phyloP scores from a whole-genome alignment of 2,329 filamentous ascomycete genomes.

The Lachnellula hyalina region DNA sequence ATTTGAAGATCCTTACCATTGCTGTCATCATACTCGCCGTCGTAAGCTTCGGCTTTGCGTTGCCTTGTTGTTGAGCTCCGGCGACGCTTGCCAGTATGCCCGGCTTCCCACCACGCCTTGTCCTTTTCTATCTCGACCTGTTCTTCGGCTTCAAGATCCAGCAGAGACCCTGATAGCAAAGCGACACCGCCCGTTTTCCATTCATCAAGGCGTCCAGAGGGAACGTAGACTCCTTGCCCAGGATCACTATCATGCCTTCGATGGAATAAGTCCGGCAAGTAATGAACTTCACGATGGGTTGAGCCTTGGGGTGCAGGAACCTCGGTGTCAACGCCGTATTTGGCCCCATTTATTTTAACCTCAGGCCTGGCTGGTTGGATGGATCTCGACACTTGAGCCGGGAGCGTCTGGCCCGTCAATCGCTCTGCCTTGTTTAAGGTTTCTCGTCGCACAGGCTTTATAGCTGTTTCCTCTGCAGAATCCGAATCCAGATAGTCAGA shows the following conservation, averaged over 20 bases:
- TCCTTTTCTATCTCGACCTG: constrained; percentile 40
- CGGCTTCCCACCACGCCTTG: constrained; percentile 74
- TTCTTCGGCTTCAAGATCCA: constrained; percentile 50
- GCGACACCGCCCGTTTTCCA: constrained; percentile 66
- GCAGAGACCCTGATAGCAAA: constrained; percentile 50
- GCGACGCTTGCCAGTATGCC: constrained; percentile 39
- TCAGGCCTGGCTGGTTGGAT: constrained; percentile 13
- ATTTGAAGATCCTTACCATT: constrained; percentile 40
- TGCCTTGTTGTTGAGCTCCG: constrained; percentile 28
- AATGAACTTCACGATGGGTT: constrained; percentile 18
- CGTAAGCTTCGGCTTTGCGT: constrained; percentile 56
- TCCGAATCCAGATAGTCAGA: constrained; percentile 11
- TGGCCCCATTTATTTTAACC: constrained; percentile 20
- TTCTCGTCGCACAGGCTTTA: constrained; percentile 23
- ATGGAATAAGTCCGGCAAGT: constrained; percentile 28
- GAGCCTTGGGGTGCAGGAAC: constrained; percentile 7
- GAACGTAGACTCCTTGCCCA: constrained; percentile 52
- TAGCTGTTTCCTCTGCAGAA: constrained; percentile 12
- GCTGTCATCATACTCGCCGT: constrained; percentile 61
- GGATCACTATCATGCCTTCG: constrained; percentile 30
- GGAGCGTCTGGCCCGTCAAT: constrained; percentile 22
- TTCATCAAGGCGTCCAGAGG: constrained; percentile 60
- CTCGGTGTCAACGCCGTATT: constrained; percentile 13
- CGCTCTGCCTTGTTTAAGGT: constrained; percentile 27
- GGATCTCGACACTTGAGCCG: constrained; percentile 5